Conservation (phyloP, 2,329 filamentous ascomycete genomes). For the Alternaria incomplexa region DNA sequence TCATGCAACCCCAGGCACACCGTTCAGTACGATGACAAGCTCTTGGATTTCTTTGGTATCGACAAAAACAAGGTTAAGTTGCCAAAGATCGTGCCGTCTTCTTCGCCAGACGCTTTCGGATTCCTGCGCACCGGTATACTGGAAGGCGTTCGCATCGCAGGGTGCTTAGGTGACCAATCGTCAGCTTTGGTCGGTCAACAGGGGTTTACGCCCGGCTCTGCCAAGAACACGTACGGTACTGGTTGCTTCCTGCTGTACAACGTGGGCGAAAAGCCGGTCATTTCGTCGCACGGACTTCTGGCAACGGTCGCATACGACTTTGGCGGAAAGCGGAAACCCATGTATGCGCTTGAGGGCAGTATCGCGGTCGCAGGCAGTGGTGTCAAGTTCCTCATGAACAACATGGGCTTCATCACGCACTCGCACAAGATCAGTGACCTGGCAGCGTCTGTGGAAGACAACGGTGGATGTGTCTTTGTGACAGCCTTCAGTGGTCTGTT, state of each 20-base stretch:
- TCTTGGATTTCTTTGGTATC: conserved; percentile 81
- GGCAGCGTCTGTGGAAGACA: conserved; percentile 71
- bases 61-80: conserved; percentile 74
- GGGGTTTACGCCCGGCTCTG: conserved; percentile 79
- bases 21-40: conserved; percentile 76
- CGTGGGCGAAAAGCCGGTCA: conserved; percentile 81
- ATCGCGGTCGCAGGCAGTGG: conserved; percentile 82
- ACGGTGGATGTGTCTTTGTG: conserved; percentile 83
- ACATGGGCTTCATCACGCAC: conserved; percentile 67
- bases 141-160: conserved; percentile 75
- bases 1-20: conserved; percentile 56
- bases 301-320: conserved; percentile 90
- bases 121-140: conserved; percentile 68
- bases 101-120: conserved; percentile 76
- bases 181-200: conserved; percentile 85
- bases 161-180: conserved; percentile 86
- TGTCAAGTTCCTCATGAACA: conserved; percentile 72
- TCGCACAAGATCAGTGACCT: conserved; percentile 69
- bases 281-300: conserved; percentile 81
- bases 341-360: conserved; percentile 84
- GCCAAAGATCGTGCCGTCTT: conserved; percentile 84
- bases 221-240: conserved; percentile 92
- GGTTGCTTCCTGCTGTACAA: conserved; percentile 92
- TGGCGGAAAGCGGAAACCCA: conserved; percentile 67
- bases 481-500: conserved; percentile 92